These are phyloP conservation scores for Lentinula detonsa DNA, from an alignment of 768 basidiomycete species.

Conservation along the genomic window DNA sequence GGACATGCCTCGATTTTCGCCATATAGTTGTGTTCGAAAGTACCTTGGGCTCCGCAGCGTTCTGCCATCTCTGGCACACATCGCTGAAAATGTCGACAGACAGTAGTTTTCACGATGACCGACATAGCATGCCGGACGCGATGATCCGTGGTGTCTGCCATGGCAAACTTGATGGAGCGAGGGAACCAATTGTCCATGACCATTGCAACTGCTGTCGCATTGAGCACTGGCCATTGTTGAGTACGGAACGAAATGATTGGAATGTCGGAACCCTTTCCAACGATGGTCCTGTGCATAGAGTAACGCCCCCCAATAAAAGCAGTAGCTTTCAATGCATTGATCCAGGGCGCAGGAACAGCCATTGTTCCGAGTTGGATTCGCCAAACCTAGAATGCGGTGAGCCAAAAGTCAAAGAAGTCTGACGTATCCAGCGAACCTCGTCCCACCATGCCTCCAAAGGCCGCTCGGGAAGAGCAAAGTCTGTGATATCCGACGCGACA, in stretches of 20 bases:
- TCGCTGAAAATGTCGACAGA: constrained; percentile 48
- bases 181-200: constrained; percentile 48
- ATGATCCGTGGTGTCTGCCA: constrained; percentile 31
- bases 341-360: constrained; percentile 41
- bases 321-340: constrained; percentile 46
- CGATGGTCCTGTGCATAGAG: constrained; percentile 46
- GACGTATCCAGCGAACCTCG: constrained; percentile 18
- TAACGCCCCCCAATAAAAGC: constrained; percentile 54
- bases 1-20: constrained; percentile 41
- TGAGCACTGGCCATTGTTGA: constrained; percentile 54
- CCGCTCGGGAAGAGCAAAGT: constrained; percentile 30
- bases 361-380: constrained; percentile 50
- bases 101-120: constrained; percentile 49
- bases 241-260: constrained; percentile 62
- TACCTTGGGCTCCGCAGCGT: constrained; percentile 61
- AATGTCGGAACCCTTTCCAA: constrained; percentile 31
- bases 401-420: neutral
- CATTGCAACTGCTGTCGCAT: constrained; percentile 44
- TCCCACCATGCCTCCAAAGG: constrained; percentile 49
- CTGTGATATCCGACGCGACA: constrained; percentile 36
- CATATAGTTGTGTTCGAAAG: constrained; percentile 60
- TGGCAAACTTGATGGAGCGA: constrained; percentile 26
- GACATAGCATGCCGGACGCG: constrained; percentile 51
- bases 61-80: constrained; percentile 50
- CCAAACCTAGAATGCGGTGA: constrained; percentile 24